These are phyloP conservation scores for Hyphodiscus hymeniophilus DNA, from an alignment of 495 filamentous ascomycete species.

Conservation along the genomic window DNA sequence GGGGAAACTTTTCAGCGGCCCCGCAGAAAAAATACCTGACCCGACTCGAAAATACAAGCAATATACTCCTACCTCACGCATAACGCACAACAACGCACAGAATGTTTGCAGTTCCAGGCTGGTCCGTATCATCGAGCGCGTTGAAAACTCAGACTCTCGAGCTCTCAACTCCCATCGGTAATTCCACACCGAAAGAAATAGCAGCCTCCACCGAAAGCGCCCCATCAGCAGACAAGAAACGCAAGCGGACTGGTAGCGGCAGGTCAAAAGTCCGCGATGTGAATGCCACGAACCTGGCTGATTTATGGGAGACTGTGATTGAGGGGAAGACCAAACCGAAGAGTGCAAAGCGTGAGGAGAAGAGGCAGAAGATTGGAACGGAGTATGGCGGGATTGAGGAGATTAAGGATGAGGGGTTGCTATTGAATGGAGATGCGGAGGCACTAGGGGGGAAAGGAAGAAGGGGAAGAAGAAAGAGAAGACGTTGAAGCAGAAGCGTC, in stretches of 20 bases:
- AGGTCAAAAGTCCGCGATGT: conserved; percentile 37
- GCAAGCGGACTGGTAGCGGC: conserved; percentile 41
- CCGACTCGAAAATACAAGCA: too few species aligned
- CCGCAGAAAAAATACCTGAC: too few species aligned
- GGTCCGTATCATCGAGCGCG: conserved; percentile 63
- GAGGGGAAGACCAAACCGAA: conserved; percentile 45
- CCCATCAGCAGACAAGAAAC: conserved; percentile 38
- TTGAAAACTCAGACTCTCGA: conserved; percentile 57
- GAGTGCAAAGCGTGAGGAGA: conserved; percentile 5
- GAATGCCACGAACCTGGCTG: conserved; percentile 61
- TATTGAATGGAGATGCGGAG: conserved; percentile 12
- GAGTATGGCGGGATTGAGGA: neutral
- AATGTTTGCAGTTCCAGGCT: conserved; percentile 94
- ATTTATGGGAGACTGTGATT: conserved; percentile 71
- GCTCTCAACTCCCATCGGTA: neutral
- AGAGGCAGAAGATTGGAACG: conserved; percentile 39
- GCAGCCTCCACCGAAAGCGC: conserved; percentile 3
- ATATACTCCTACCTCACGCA: too few species aligned
- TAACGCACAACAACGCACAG: too few species aligned
- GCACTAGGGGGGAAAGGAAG: conserved; percentile 8
- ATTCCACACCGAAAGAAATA: conserved; percentile 22
- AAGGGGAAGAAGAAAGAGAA: conserved; percentile 28
- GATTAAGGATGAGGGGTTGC: conserved; percentile 11
- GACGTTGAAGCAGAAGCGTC: conserved; percentile 18
- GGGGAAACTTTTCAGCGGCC: too few species aligned